phyloP scores from a whole-genome alignment of 306 rosid species.

The Cercis canadensis region DNA sequence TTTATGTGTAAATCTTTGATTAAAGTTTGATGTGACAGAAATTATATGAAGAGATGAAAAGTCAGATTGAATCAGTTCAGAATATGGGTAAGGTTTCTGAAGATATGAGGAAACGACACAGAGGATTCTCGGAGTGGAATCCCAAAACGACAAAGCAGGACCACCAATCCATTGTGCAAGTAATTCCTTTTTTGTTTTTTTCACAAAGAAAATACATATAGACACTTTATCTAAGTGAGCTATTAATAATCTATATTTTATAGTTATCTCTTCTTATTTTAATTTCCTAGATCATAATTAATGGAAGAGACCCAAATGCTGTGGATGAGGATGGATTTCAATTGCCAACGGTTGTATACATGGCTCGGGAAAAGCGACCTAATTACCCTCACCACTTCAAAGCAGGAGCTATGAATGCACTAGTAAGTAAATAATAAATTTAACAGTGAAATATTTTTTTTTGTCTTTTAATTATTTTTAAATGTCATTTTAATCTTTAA shows the following conservation, averaged over 20 bases:
- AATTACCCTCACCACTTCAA: constrained; percentile 68
- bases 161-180: constrained; percentile 74
- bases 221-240: no score
- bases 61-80: constrained; percentile 49
- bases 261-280: background rate
- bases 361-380: constrained; percentile 76
- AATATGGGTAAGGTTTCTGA: constrained; percentile 50
- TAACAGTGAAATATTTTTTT: no score
- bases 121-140: constrained; percentile 71
- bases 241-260: no score
- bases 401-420: constrained; percentile 81
- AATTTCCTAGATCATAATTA: constrained; percentile 51
- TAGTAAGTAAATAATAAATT: constrained; percentile 47
- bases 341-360: constrained; percentile 63
- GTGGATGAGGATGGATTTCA: constrained; percentile 56
- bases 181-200: background rate
- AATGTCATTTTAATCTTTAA: no score
- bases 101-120: constrained; percentile 42
- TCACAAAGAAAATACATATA: no score
- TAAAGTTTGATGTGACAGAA: constrained; percentile 39
- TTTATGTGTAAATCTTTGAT: no score
- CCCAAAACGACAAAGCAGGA: constrained; percentile 53
- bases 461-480: no score
- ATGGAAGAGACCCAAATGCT: constrained; percentile 52
- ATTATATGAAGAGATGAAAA: constrained; percentile 71